Evolutionary conservation across 2,329 filamentous ascomycete genomes (phyloP), one percentile per base, ranked within the genome.

Genomic region (Passalora sequoiae): DNA sequence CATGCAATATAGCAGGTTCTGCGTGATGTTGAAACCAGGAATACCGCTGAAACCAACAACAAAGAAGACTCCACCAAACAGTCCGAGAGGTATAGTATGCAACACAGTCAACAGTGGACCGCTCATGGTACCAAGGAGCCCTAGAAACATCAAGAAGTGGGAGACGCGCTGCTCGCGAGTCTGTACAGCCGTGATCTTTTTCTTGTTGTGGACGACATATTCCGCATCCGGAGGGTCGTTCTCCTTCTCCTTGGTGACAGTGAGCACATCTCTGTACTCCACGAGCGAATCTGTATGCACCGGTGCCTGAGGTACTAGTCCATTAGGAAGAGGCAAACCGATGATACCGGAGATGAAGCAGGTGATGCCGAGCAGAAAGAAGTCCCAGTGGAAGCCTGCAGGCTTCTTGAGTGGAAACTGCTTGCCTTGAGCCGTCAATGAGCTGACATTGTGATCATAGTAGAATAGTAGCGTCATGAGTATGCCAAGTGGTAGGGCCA

Each of bases 381-480:
- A 72, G 57, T 79, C 76, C 75, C 76, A 78, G 56, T 78, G 75
- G 55, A 78, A 79, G n/a, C 76, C 76, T 0, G 74, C 75, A 0
- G 76, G 76, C 51, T 80, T 79, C 40, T 69, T 70, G 8, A 80
- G 64, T 0, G 76, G 76, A 36, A 74, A 79, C 19, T 76, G 69
- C 19, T 70, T 71, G 10, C 73, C 75, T 60, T 79, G 76, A 0
- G 76, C 75, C 7, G 72, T 76, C 22, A 80, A 66, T 17, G 72
- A 75, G 47, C 72, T 76, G 39, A 78, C 72, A 67, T 65, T 65
- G 57, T 77, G 75, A 57, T 77, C 75, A 51, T 76, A 77, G 58
- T 77, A 78, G 61, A 77, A 77, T 2, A 78, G 66, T 4, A 75
- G 50, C 48, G 73, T 76, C 21, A 76, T 60, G 20, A 78, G 55